Evolutionary conservation across 192 early-diverging fungal genomes (phyloP).

Genomic region (Linnemannia schmuckeri): DNA sequence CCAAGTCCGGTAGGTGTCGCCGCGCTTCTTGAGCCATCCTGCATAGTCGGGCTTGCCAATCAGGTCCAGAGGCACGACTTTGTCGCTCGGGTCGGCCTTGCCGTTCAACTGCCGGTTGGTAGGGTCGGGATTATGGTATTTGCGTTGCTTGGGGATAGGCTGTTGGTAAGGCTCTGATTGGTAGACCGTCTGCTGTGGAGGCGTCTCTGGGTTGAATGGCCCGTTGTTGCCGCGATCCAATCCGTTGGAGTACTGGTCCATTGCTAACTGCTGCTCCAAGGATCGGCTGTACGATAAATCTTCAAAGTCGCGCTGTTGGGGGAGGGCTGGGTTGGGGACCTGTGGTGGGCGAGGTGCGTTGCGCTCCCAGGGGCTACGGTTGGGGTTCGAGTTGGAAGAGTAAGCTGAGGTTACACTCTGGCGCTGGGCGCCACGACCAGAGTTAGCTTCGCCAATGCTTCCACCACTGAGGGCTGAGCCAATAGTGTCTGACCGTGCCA

Average conservation of each 20-base stretch:
- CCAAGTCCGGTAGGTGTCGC: conserved; percentile 71
- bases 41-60: conserved; percentile 68
- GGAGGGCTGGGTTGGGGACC: conserved; percentile 15
- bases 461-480: conserved; percentile 39
- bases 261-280: conserved; percentile 5
- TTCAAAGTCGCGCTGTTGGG: conserved; percentile 24
- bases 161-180: conserved; percentile 38
- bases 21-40: conserved; percentile 72
- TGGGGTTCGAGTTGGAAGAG: conserved; percentile 30
- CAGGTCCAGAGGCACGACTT: conserved; percentile 45
- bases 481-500: conserved; percentile 44
- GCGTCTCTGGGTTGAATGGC: conserved; percentile 16
- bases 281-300: background rate
- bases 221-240: conserved; percentile 14
- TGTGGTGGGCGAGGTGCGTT: conserved; percentile 31
- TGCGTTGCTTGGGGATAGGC: conserved; percentile 34
- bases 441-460: conserved; percentile 29
- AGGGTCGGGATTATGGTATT: conserved; percentile 34
- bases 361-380: conserved; percentile 31
- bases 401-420: conserved; percentile 44
- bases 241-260: conserved; percentile 31
- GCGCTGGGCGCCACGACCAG: conserved; percentile 23
- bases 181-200: background rate
- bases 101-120: conserved; percentile 36
- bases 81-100: conserved; percentile 36